These are phyloP conservation scores for Oemleria cerasiformis DNA, from an alignment of 306 rosid species.

Conservation along the genomic window DNA sequence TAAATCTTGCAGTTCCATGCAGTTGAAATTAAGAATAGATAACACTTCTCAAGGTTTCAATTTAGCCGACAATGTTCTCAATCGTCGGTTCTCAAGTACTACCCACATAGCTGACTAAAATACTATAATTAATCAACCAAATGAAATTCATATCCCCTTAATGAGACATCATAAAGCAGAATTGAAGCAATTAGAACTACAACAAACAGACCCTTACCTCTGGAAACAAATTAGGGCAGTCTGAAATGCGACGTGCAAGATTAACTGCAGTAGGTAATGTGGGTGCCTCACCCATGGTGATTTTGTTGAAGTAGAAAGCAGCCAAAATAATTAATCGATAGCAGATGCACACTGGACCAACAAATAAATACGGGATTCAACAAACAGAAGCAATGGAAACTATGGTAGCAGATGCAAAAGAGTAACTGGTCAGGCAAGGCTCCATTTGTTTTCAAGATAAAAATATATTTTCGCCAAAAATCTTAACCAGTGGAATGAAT, in stretches of 20 bases:
- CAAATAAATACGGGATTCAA: no score
- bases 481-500: background rate
- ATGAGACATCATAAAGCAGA: background rate
- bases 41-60: background rate
- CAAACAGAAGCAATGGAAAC: no score
- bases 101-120: background rate
- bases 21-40: background rate
- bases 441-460: background rate
- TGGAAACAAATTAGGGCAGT: slow-evolving; percentile 91
- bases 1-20: background rate
- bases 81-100: background rate
- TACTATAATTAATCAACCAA: background rate
- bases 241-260: slow-evolving; percentile 80
- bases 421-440: background rate
- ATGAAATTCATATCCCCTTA: background rate
- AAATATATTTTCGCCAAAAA: background rate
- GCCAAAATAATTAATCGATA: slow-evolving; percentile 56
- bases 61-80: background rate
- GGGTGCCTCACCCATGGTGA: slow-evolving; percentile 91
- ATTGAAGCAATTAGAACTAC: background rate
- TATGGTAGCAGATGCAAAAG: no score
- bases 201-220: slow-evolving; percentile 47
- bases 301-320: slow-evolving; percentile 89
- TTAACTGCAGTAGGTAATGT: slow-evolving; percentile 72
- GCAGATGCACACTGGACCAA: no score